Evolutionary conservation across 2,329 filamentous ascomycete genomes (phyloP).

Genomic region (Colletotrichum sansevieriae): DNA sequence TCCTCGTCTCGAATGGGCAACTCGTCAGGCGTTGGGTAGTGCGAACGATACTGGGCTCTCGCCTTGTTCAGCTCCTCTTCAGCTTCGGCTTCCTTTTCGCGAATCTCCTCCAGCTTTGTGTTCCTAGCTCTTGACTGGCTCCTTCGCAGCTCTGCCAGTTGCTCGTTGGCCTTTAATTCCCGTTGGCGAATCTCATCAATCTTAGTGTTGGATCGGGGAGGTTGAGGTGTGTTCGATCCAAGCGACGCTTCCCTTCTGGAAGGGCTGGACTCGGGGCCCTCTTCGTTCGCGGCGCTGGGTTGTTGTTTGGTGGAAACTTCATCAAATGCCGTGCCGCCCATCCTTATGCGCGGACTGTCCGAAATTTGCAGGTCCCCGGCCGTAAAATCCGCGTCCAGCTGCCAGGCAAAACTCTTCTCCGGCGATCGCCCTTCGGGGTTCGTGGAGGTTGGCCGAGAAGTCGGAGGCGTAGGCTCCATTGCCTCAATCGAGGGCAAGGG

Average conservation of each 20-base stretch:
- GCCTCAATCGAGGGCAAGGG: conserved; percentile 52
- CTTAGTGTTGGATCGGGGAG: conserved; percentile 55
- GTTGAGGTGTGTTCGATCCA: not conserved
- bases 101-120: conserved; percentile 60
- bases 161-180: conserved; percentile 52
- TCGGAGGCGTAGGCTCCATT: conserved; percentile 40
- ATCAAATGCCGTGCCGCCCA: conserved; percentile 53
- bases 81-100: conserved; percentile 55
- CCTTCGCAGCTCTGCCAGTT: conserved; percentile 24
- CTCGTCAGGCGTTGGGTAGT: conserved; percentile 51
- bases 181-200: conserved; percentile 63
- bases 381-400: conserved; percentile 70
- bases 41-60: conserved; percentile 10
- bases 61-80: conserved; percentile 37
- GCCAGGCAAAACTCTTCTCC: conserved; percentile 67
- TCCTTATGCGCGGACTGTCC: conserved; percentile 65
- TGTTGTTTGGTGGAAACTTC: conserved; percentile 44
- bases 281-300: conserved; percentile 44
- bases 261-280: conserved; percentile 37
- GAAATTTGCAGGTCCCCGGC: conserved; percentile 68
- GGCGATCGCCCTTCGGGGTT: conserved; percentile 53
- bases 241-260: not conserved
- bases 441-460: conserved; percentile 44
- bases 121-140: conserved; percentile 49
- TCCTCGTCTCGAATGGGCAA: conserved; percentile 53